Base-by-base conservation (phyloP, 2,329 filamentous ascomycete species). In the Trichoderma polysporum region DNA sequence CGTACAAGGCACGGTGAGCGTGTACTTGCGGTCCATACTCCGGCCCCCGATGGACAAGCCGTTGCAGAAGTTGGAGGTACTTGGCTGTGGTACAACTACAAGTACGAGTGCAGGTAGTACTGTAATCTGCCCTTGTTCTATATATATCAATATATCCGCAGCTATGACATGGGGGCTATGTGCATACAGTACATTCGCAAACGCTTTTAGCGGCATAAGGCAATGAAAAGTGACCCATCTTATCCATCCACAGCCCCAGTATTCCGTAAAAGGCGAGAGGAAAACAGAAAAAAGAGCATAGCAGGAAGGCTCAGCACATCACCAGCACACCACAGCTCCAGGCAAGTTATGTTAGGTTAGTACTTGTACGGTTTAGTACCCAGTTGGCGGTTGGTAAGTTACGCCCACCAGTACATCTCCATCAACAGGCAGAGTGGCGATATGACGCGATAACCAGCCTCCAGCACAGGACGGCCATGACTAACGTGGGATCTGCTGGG, bases 371-470 rank as follows among this genome's bases (percentile, higher is more conserved):
- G n/a, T n/a, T n/a, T n/a, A n/a, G n/a, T n/a, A n/a, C n/a, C n/a
- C n/a, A n/a, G n/a, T n/a, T n/a, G n/a, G n/a, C n/a, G n/a, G n/a
- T n/a, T n/a, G n/a, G n/a, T n/a, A n/a, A n/a, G n/a, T n/a, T n/a
- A n/a, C n/a, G n/a, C n/a, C n/a, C n/a, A n/a, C n/a, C n/a, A n/a
- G n/a, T n/a, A n/a, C n/a, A n/a, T n/a, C n/a, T n/a, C 41, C 41
- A 10, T 45, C 39, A 57, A 39, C 29, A 56, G 52, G 57, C 49
- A 58, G 59, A 53, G 63, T 59, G 63, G 63, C 63, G 57, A 62
- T 41, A 67, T 67, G 65, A 67, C 65, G 65, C 65, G 65, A 67
- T 67, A 67, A 67, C 65, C 65, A 67, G 65, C 65, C 65, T 67
- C 52, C 57, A 61, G 57, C 65, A 66, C 64, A 33, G 27, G 29